Evolutionary conservation across 2,329 filamentous ascomycete genomes (phyloP), one percentile per base, ranked within the genome.

Genomic region (Phialophora macrospora): DNA sequence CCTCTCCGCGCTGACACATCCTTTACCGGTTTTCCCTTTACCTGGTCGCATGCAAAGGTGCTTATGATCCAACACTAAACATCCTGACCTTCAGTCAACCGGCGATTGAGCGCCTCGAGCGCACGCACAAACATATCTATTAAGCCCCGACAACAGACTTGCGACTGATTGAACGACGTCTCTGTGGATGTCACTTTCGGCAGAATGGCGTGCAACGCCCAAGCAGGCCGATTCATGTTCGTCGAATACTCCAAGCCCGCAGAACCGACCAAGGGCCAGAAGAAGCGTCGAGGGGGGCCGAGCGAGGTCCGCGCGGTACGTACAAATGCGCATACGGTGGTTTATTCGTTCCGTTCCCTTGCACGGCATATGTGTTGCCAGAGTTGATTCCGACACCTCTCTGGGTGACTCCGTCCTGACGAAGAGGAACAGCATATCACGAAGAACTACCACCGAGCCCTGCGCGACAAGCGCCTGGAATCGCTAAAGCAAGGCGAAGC

Each of bases 361-460:
- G 38, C 38, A 3, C 14, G 7, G 7, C 32, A 24, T 5, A 2
- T 49, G 26, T 30, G 12, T 24, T 60, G 58, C 30, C n/a, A 14
- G 14, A 38, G 8, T 32, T 44, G 46, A 54, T 20, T 6, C 1
- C 14, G n/a, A 38, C 32, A 44, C 17, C 14, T 20, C 38, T 44
- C 38, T 11, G 38, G 17, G 6, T 44, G 1, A 5, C 38, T 44
- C 1, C 38, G 38, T n/a, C 30, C 38, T 44, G 7, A 44, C 38
- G 3, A n/a, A 44, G 38, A 8, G 41, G 41, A 38, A 17, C 34
- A 62, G 59, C 68, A 68, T 22, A 68, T 70, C 57, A 70, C 68
- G n/a, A 68, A 68, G 49, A 66, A 68, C 41, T 68, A 64, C 58
- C 68, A 70, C 54, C 63, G 68, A 24, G 54, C 44, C n/a, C 20